Evolutionary conservation across 1,284 basidiomycete species (phyloP), one percentile per base, ranked within the genome.

Genomic region (Trichosporon ovoides): DNA sequence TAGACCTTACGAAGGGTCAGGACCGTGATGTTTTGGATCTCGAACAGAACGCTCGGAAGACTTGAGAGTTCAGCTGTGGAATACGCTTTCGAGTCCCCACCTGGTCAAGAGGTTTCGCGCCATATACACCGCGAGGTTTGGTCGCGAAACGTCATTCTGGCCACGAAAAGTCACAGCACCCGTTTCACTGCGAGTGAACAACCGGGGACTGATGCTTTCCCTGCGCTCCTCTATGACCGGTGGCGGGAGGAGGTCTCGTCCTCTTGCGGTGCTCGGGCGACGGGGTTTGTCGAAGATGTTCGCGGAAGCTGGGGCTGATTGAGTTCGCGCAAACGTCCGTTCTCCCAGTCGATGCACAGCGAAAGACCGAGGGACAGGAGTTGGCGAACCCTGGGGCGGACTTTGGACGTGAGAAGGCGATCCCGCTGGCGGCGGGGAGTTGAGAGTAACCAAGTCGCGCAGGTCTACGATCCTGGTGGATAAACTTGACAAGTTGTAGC

Each of bases 11-110:
- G 62, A 9, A 77, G 63, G 51, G 61, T 68, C 12, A 78, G 57
- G 0, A 72, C 62, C 0, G 72, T 74, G 16, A 78, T 58, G 55
- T 76, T 75, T 0, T 66, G 55, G 11, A 77, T 66, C 51, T 76
- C 73, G 40, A 78, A 78, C 49, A 78, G 53, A 0, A 73, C 74
- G 28, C 68, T 74, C 2, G 76, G 76, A 1, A 78, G 60, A 31
- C 76, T 76, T 52, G 19, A n/a, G 9, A 7, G 46, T 4, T 48
- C 38, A 57, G 57, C 46, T 4, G 22, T 16, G 3, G n/a, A 16
- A 55, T 5, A 4, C 18, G 22, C 12, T 14, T 43, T 16, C 3
- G n/a, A n/a, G 28, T 28, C 43, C 13, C 28, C 28, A 48, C 43
- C 43, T 48, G 6, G 22, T 48, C 16, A 48, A 31, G 12, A n/a